Base-by-base conservation (phyloP, 306 rosid genomes). In the Astragalus membranaceus region DNA sequence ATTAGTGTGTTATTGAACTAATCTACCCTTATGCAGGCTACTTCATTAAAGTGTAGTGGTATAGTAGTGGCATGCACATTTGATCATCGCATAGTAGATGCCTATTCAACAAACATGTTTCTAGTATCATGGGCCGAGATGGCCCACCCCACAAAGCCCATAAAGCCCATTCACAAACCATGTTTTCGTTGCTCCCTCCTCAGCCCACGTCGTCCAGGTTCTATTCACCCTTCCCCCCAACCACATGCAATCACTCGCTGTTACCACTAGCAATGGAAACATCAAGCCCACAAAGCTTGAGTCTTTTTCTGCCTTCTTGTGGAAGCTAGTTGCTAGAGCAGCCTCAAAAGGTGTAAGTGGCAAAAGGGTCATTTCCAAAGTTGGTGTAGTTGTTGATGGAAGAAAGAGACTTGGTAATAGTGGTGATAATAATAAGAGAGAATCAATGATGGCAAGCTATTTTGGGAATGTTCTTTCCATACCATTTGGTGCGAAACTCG, bases 21-120 rank as follows among this genome's bases (percentile, higher is more conserved):
- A n/a, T n/a, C n/a, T n/a, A n/a, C n/a, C n/a, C n/a, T n/a, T n/a
- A n/a, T 47, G 72, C 77, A 92, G 97, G 88, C 36, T 15, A 89
- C 96, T 1, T 81, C 78, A 30, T 75, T 92, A 6, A 78, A 76
- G 42, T 92, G 97, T 56, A 94, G 97, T 5, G 96, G 96, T 1
- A 26, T 89, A 67, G 80, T 92, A 50, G 90, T 89, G 39, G 86
- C 80, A 15, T 92, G 97, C 84, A 71, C 87, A 8, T 92, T 92
- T 65, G 97, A 92, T 74, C 97, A 92, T 65, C 89, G 97, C 15
- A 74, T 92, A 10, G 87, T 96, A 0, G 97, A 89, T 64, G 96
- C 92, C 4, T 77, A 89, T 62, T 89, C 97, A 9, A 17, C 88
- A 53, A 85, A 92, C 86, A 87, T 92, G 94, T 85, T 92, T 12